A percentile compares a stretch with the other conserved stretches of the same genome.
phyloP scores from a whole-genome alignment of 2,329 filamentous ascomycete species.

The Penicillium sp. region DNA sequence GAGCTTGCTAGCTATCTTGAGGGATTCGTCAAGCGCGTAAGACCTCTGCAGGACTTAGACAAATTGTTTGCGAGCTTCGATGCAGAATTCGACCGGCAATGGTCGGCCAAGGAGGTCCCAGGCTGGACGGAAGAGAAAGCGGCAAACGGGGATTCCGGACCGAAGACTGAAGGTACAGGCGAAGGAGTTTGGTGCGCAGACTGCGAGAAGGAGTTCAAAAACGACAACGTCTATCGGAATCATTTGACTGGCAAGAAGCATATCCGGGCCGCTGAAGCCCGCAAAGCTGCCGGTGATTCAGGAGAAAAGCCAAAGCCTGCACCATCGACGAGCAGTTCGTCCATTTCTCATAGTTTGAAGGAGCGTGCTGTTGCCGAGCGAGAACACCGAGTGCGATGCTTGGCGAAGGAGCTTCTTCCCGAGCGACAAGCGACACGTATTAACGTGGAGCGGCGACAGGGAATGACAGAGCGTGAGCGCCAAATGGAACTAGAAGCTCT shows the following conservation, averaged over 20 bases:
- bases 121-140: constrained; percentile 64
- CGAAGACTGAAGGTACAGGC: constrained; percentile 50
- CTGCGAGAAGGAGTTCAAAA: constrained; percentile 92
- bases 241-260: constrained; percentile 92
- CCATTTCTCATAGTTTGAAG: constrained; percentile 56
- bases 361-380: constrained; percentile 86
- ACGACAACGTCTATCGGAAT: constrained; percentile 86
- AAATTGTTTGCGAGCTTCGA: constrained; percentile 71
- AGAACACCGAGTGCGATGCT: constrained; percentile 73
- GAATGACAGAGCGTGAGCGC: constrained; percentile 94
- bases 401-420: constrained; percentile 75
- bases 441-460: constrained; percentile 92
- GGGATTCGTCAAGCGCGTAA: constrained; percentile 74
- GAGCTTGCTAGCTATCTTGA: constrained; percentile 78
- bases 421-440: constrained; percentile 84
- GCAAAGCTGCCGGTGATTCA: constrained; percentile 44
- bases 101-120: constrained; percentile 70
- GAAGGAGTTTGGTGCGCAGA: constrained; percentile 83
- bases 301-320: constrained; percentile 24
- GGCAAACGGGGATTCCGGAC: constrained; percentile 38
- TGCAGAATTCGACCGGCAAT: constrained; percentile 73
- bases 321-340: constrained; percentile 14
- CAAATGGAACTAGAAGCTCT: constrained; percentile 89
- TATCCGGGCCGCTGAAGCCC: constrained; percentile 69
- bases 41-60: constrained; percentile 79